Percentiles rank a stretch among this genome's conserved stretches.
Evolutionary conservation across 169 alveolate species (phyloP).

Genomic region (Perkinsus marinus): DNA sequence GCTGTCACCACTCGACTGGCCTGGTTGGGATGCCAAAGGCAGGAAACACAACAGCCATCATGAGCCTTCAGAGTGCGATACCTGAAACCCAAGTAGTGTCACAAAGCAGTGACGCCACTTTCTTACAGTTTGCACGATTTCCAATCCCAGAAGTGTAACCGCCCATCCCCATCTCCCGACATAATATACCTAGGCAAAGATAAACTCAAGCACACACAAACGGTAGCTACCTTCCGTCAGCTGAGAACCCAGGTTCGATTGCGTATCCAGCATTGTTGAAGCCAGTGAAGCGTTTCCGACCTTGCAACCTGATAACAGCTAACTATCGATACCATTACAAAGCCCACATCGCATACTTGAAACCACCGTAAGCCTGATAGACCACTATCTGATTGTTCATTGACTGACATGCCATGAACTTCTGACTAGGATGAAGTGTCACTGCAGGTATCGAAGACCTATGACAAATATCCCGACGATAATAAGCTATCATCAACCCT

Average conservation of each 20-base stretch:
- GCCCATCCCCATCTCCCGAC: constrained; percentile 82
- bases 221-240: constrained; percentile 59
- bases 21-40: constrained; percentile 73
- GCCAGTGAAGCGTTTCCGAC: constrained; percentile 68
- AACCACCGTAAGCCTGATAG: constrained; percentile 68
- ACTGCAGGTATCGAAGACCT: constrained; percentile 63
- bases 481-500: neutral
- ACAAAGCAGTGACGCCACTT: neutral
- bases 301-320: neutral
- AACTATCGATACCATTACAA: neutral
- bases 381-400: constrained; percentile 74
- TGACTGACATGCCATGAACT: constrained; percentile 71
- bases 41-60: constrained; percentile 75
- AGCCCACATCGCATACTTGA: constrained; percentile 20
- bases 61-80: constrained; percentile 77
- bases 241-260: constrained; percentile 70
- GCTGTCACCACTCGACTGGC: constrained; percentile 61
- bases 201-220: neutral
- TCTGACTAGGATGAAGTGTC: constrained; percentile 63
- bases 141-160: constrained; percentile 80
- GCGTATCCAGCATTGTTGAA: constrained; percentile 77
- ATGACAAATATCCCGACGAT: neutral
- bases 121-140: constrained; percentile 48
- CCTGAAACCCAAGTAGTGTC: constrained; percentile 3
- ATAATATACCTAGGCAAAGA: constrained; percentile 43